Evolutionary conservation across 768 basidiomycete species (phyloP).

Genomic region (Trametes elegans): DNA sequence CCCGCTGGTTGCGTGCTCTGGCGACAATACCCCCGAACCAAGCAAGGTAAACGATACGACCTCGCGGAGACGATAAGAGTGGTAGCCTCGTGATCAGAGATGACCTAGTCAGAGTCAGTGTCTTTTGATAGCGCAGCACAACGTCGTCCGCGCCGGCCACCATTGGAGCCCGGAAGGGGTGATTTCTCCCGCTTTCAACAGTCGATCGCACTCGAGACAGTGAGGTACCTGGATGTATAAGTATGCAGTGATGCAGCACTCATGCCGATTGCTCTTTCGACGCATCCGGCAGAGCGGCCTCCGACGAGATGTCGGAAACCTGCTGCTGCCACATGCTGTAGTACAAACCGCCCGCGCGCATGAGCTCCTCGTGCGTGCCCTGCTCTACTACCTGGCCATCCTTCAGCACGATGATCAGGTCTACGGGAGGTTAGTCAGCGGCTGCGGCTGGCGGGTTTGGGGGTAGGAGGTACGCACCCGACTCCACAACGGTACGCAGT

Average conservation of each 20-base stretch:
- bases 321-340: constrained; percentile 83
- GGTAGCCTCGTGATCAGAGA: background rate
- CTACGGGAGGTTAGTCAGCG: constrained; percentile 37
- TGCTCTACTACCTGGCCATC: constrained; percentile 91
- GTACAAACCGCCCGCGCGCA: constrained; percentile 70
- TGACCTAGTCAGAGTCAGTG: no score
- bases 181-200: no score
- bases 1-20: constrained; percentile 7
- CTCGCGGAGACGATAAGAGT: background rate
- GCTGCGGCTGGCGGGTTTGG: background rate
- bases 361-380: constrained; percentile 87
- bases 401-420: constrained; percentile 89
- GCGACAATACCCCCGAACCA: background rate
- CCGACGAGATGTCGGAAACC: constrained; percentile 33
- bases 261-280: background rate
- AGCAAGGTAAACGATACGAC: no score
- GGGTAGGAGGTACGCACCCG: constrained; percentile 47
- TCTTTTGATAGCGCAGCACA: no score
- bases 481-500: constrained; percentile 84
- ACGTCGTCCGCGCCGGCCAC: no score
- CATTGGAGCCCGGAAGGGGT: no score
- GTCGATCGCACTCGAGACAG: no score
- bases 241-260: background rate
- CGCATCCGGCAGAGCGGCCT: constrained; percentile 4
- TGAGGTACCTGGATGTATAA: no score